Evolutionary conservation across 129 eudicot species (phyloP), one percentile per base, ranked within the genome.

Genomic region (Silybum marianum): DNA sequence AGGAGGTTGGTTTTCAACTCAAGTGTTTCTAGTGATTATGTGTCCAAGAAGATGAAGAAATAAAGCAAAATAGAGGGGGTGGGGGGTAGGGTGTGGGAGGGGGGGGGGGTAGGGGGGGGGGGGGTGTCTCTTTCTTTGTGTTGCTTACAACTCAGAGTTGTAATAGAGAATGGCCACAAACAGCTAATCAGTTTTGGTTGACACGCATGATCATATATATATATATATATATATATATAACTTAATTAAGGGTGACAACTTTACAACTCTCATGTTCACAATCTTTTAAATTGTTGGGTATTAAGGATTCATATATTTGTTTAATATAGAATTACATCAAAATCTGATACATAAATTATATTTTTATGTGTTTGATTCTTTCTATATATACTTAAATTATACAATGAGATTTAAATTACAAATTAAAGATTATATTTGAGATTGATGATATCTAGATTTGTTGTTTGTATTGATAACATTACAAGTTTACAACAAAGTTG

Each of bases 71-170:
- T 30, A 36, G 36, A 34, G 26, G 24, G 46, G 69, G 10, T 7
- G 10, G 22, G 22, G 46, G 23, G n/a, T n/a, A n/a, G 58, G 19
- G n/a, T 4, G 16, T 13, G 12, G 39, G 39, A 26, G 60, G 78
- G 5, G 63, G 2, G 30, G 42, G 69, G 42, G 16, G 40, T 10
- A 9, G 70, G 77, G 62, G 3, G 1, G 19, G 74, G 84, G 84
- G 83, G 54, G 18, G 36, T 66, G 71, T 69, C 76, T 68, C 85
- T 82, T 74, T 82, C 75, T 67, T 83, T 72, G 86, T 82, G 77
- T 78, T 83, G 78, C 82, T 83, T 83, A 83, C 86, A 83, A 83
- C 86, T 83, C 86, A 83, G 75, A 83, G 82, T 63, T 78, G 79
- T 63, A 63, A 60, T 77, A 77, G 78, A 71, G 36, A 77, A 70